Percentiles rank a stretch among this genome's conserved stretches.
These are phyloP conservation scores for Entomortierella chlamydospora DNA, from an alignment of 192 early-diverging fungal genomes.

Conservation along the genomic window DNA sequence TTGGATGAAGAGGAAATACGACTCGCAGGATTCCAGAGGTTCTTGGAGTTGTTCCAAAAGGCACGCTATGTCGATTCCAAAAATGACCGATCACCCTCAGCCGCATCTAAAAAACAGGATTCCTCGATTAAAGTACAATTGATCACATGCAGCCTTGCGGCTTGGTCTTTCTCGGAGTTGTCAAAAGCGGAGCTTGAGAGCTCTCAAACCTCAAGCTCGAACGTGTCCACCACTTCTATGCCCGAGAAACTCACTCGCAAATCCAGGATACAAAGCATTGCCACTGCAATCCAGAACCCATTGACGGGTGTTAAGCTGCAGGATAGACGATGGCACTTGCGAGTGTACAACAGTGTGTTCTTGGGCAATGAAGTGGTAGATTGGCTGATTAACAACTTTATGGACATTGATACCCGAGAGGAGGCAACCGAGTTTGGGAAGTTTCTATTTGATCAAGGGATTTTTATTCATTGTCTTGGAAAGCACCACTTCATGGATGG, in stretches of 20 bases:
- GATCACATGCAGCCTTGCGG: slow-evolving; percentile 49
- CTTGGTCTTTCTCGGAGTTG: slow-evolving; percentile 38
- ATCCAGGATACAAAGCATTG: slow-evolving; percentile 64
- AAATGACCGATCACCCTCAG: slow-evolving; percentile 41
- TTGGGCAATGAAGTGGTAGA: slow-evolving; percentile 88
- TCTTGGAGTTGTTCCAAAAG: slow-evolving; percentile 85
- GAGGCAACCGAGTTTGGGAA: slow-evolving; percentile 86
- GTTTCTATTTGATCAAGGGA: slow-evolving; percentile 75
- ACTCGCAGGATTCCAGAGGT: slow-evolving; percentile 85
- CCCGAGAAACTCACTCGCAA: slow-evolving; percentile 47
- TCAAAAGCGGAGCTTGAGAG: slow-evolving; percentile 32
- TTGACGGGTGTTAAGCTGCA: slow-evolving; percentile 72
- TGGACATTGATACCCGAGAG: slow-evolving; percentile 77
- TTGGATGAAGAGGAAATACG: slow-evolving; percentile 92
- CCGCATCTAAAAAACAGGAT: slow-evolving; percentile 47
- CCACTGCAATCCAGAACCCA: slow-evolving; percentile 77
- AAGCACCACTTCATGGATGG: slow-evolving; percentile 88
- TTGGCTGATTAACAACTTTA: slow-evolving; percentile 85
- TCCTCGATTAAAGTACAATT: slow-evolving; percentile 38
- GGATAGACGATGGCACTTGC: slow-evolving; percentile 89
- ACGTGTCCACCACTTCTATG: neutral
- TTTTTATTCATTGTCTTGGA: slow-evolving; percentile 73
- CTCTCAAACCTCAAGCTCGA: slow-evolving; percentile 6
- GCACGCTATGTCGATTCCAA: slow-evolving; percentile 61
- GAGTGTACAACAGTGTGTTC: slow-evolving; percentile 77